Conservation (phyloP, 495 filamentous ascomycete species). For the Aspergillus taichungensis region DNA sequence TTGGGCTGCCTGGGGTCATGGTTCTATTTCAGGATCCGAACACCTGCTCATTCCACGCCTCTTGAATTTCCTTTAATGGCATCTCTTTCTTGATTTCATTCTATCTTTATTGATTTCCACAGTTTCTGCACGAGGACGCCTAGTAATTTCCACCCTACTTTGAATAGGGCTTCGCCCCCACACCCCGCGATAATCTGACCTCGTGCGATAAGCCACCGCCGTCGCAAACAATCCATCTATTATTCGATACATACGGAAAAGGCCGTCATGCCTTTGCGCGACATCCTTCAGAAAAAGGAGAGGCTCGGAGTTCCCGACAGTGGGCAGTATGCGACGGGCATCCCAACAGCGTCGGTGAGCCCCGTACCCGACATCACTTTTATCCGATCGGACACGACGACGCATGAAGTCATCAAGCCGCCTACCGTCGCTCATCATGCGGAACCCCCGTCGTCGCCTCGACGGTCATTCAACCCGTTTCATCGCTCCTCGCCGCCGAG, state of each 20-base stretch:
- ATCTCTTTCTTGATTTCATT: too few relatives aligned
- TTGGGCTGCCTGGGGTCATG: too few relatives aligned
- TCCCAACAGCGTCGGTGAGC: constrained; percentile 2
- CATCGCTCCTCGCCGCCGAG: constrained; percentile 33
- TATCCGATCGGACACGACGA: constrained; percentile 72
- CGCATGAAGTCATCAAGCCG: constrained; percentile 65
- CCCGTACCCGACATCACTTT: constrained; percentile 69
- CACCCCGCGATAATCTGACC: constrained; percentile 4
- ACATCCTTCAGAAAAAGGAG: constrained; percentile 68
- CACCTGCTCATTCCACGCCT: too few relatives aligned
- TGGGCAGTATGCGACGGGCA: constrained; percentile 3
- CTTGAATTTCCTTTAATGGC: too few relatives aligned
- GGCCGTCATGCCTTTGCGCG: constrained; percentile 58
- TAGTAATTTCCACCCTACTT: neutral
- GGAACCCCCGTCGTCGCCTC: constrained; percentile 21
- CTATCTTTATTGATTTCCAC: too few relatives aligned
- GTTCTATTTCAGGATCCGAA: too few relatives aligned
- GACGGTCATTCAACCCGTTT: constrained; percentile 42
- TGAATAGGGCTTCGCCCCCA: constrained; percentile 2
- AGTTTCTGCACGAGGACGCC: too few relatives aligned
- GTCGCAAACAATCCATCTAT: neutral
- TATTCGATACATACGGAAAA: too few relatives aligned
- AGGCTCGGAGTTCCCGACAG: constrained; percentile 31
- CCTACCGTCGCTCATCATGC: constrained; percentile 36
- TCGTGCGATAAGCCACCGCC: neutral